Base-by-base conservation (phyloP, 2,329 filamentous ascomycete genomes). In the Phyllosticta paracitricarpa region DNA sequence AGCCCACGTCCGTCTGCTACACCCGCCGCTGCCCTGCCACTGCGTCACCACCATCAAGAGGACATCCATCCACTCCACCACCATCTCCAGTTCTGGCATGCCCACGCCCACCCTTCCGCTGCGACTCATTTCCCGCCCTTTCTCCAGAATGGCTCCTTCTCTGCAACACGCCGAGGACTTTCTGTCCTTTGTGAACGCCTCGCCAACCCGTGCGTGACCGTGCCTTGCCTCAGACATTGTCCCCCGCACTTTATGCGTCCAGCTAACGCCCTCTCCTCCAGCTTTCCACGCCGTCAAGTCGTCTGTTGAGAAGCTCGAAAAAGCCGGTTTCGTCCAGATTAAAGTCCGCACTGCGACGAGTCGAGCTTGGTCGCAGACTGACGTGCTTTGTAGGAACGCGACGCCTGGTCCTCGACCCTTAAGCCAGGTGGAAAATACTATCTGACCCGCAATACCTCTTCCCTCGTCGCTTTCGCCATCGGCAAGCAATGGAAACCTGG, bases 381-480 rank as follows among this genome's bases (percentile, higher is more conserved):
- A 61, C 33, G 28, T 52, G 58, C 58, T 56, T n/a, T 56, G 22
- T 54, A 86, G 80, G 93, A 97, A 77, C 89, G 89, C 68, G 91
- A 97, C 71, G 86, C 89, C 55, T 97, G 94, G 93, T 83, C 88
- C 14, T 85, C 87, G 1, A 84, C 82, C 54, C 83, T 96, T 64
- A 83, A 85, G 62, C 90, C 91, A 24, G 92, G 93, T 65, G 92
- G 93, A 65, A 97, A 95, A 77, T 97, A 97, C 81, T 97, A 92
- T 78, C 84, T 97, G 70, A 97, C 93, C 56, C 88, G 93, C 66
- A 97, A 97, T 77, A 87, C 84, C 63, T 96, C 91, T 26, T 95
- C 93, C 56, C 89, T 97, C 65, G 85, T 96, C 62, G 92, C 92
- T 65, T 97, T 97, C 76, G 89, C 90, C 64, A 88, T 97, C 69